These are phyloP conservation scores for Tagetes erecta DNA, from an alignment of 129 eudicot genomes.

Conservation along the genomic window DNA sequence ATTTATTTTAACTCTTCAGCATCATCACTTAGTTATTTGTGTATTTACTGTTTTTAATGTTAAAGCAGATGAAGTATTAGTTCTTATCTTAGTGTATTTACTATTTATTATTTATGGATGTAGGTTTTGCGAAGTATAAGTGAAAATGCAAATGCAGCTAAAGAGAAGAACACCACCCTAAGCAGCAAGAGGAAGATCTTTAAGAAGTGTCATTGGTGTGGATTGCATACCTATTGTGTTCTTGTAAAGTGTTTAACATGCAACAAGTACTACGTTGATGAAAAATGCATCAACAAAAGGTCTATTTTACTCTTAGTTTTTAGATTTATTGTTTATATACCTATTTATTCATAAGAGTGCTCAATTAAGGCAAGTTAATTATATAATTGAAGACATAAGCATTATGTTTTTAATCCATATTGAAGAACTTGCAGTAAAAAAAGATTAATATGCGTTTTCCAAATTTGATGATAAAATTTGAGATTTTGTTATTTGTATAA, in stretches of 20 bases:
- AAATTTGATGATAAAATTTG: too few relatives aligned
- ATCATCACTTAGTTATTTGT: too few relatives aligned
- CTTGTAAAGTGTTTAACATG: not conserved
- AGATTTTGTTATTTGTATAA: not conserved
- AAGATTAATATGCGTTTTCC: not conserved
- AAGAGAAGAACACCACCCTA: slow-evolving; percentile 31
- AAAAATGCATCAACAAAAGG: too few relatives aligned
- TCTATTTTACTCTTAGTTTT: too few relatives aligned
- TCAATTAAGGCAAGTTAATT: too few relatives aligned
- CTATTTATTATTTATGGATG: slow-evolving; percentile 6
- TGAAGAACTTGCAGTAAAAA: not conserved
- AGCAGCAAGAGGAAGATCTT: too few relatives aligned
- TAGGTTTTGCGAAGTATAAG: slow-evolving; percentile 27
- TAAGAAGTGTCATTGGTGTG: slow-evolving; percentile 47
- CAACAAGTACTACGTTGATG: not conserved
- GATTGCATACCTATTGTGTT: not conserved
- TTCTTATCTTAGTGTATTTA: not conserved
- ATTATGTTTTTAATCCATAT: not conserved
- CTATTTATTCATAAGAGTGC: too few relatives aligned
- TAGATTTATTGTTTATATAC: too few relatives aligned
- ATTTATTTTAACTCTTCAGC: too few relatives aligned
- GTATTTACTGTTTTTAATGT: too few relatives aligned
- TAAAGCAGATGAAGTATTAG: not conserved
- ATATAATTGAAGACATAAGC: not conserved
- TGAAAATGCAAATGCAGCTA: slow-evolving; percentile 16